Evolutionary conservation across 1,284 basidiomycete species (phyloP).

Genomic region (Retiboletus fuscus): DNA sequence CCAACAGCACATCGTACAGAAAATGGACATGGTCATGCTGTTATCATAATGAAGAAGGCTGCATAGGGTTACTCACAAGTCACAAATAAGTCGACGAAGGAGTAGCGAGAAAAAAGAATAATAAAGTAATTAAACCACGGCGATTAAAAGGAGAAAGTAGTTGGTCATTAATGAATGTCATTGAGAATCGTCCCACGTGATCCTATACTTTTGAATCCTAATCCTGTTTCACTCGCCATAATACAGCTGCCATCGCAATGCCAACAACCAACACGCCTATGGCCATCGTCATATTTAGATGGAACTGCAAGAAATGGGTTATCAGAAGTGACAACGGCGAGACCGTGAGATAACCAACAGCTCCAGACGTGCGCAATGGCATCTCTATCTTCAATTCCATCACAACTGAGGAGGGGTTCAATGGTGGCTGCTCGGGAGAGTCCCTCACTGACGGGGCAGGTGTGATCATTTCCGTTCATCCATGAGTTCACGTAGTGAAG

Average conservation of each 20-base stretch:
- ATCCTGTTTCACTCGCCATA: too few relatives aligned
- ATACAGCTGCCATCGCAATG: slow-evolving; percentile 73
- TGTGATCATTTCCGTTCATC: slow-evolving; percentile 63
- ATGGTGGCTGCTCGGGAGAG: slow-evolving; percentile 44
- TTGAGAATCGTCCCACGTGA: slow-evolving; percentile 31
- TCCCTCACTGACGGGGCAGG: slow-evolving; percentile 59
- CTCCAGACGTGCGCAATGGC: slow-evolving; percentile 38
- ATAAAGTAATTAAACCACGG: slow-evolving; percentile 41
- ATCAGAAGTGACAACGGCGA: slow-evolving; percentile 35
- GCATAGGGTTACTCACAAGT: slow-evolving; percentile 45
- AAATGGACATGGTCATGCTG: slow-evolving; percentile 23
- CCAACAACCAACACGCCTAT: slow-evolving; percentile 70
- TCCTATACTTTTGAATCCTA: slow-evolving; percentile 36
- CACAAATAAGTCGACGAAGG: slow-evolving; percentile 32
- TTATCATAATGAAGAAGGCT: slow-evolving; percentile 36
- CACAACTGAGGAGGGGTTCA: slow-evolving; percentile 20
- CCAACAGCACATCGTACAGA: slow-evolving; percentile 2
- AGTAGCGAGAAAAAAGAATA: slow-evolving; percentile 32
- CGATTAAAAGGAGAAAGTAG: slow-evolving; percentile 7
- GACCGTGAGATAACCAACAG: slow-evolving; percentile 47
- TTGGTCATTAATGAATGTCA: slow-evolving; percentile 34
- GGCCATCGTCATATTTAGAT: slow-evolving; percentile 56
- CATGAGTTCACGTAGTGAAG: slow-evolving; percentile 76
- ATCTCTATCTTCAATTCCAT: slow-evolving; percentile 33
- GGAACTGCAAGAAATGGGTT: slow-evolving; percentile 43